phyloP scores from a whole-genome alignment of 805 yeast species.

The Vanderwaltozyma polyspora region DNA sequence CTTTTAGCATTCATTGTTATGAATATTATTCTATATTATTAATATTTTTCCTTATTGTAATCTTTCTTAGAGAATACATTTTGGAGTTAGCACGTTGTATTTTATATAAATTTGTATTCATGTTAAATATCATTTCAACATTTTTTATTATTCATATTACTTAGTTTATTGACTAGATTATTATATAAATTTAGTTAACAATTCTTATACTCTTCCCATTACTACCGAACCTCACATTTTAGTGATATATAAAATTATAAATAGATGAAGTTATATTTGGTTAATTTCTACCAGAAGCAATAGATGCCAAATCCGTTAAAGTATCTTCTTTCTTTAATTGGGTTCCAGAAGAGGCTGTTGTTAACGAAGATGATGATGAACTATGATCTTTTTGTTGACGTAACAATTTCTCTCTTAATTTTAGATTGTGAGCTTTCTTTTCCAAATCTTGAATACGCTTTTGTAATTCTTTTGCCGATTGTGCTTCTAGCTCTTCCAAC shows the following conservation, averaged over 20 bases:
- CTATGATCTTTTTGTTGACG: conserved; percentile 16
- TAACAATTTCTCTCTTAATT: conserved; percentile 49
- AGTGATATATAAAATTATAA: too few species aligned
- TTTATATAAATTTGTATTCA: conserved; percentile 2
- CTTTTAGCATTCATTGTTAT: conserved; percentile 3
- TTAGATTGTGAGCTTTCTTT: conserved; percentile 61
- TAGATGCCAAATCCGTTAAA: conserved; percentile 41
- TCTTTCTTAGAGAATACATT: too few species aligned
- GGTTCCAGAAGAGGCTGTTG: conserved; percentile 4
- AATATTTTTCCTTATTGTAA: too few species aligned
- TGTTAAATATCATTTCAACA: neutral
- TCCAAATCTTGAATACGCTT: conserved; percentile 67
- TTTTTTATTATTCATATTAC: neutral
- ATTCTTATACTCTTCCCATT: too few species aligned
- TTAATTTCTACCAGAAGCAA: conserved; percentile 24
- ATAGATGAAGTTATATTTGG: too few species aligned
- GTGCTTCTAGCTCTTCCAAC: conserved; percentile 68
- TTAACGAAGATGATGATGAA: conserved; percentile 10
- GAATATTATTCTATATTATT: conserved; percentile 1
- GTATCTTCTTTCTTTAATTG: conserved; percentile 41
- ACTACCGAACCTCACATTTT: too few species aligned
- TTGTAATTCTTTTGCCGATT: conserved; percentile 63
- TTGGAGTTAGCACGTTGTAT: conserved; percentile 2
- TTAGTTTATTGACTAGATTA: too few species aligned
- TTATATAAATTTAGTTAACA: too few species aligned